Evolutionary conservation across 768 basidiomycete genomes (phyloP), one percentile per base, ranked within the genome.

Genomic region (Agrocybe pediades): DNA sequence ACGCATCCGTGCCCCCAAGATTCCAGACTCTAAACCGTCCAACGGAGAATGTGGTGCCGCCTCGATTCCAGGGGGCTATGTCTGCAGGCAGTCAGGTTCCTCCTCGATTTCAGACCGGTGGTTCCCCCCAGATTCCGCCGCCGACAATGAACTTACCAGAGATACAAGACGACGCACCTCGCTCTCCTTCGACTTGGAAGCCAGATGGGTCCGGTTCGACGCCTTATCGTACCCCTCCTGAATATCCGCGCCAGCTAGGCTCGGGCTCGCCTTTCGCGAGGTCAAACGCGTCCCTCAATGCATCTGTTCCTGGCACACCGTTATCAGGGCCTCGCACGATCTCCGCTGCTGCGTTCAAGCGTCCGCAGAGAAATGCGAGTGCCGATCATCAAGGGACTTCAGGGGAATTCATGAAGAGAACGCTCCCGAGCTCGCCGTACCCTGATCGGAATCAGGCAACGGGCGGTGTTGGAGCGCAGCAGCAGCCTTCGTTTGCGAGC

Each of bases 291-390:
- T 61, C 68, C 3, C 47, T 60, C 11, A 55, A 55, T 27, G 36
- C 41, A 16, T 33, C 51, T 23, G 17, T 41, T 51, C 58, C 20
- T 59, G 57, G 27, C 42, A 27, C 62, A 33, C 51, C 66, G 9
- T 46, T 60, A 7, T 67, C 72, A 2, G 76, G 74, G 2, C 64
- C 78, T 13, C 77, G 85, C 40, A 92, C 82, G 51, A 90, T 92
- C 48, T 82, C 87, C 2, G 89, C 88, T 0, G 86, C 88, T 5
- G 88, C 88, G 21, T 92, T 92, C 69, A 81, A 79, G 61, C 74
- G 86, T 24, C 83, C 78, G 16, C 53, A n/a, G n/a, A n/a, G 60
- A 44, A 61, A 59, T 40, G 26, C 55, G 6, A 65, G 26, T 73
- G 73, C 41, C 41, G 63, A 68, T 13, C 56, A 51, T 26, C 29